These are phyloP conservation scores for Podaxis pistillaris DNA, from an alignment of 768 basidiomycete species.

Conservation along the genomic window DNA sequence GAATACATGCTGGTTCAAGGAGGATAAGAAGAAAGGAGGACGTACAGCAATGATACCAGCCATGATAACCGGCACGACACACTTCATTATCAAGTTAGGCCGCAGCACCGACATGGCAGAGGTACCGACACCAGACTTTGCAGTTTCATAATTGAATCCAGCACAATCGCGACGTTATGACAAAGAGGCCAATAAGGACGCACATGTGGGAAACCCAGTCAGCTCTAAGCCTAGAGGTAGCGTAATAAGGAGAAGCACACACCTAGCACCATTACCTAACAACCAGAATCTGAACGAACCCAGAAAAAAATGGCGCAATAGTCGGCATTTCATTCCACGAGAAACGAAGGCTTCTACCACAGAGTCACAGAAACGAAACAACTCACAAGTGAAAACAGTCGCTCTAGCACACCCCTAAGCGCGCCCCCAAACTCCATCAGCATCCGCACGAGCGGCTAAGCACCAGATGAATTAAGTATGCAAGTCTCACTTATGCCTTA, in stretches of 20 bases:
- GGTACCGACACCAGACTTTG: conserved; percentile 97
- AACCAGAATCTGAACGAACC: not conserved
- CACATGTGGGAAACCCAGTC: not conserved
- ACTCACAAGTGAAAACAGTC: conserved; percentile 96
- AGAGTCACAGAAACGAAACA: not conserved
- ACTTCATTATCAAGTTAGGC: conserved; percentile 98
- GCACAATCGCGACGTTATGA: conserved; percentile 3
- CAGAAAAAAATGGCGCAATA: not conserved
- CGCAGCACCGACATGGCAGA: conserved; percentile 97
- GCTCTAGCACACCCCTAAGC: conserved; percentile 90
- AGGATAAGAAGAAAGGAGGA: conserved; percentile 20
- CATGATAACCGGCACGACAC: conserved; percentile 97
- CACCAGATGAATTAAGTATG: too few relatives aligned
- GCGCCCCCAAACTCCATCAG: too few relatives aligned
- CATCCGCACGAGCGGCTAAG: too few relatives aligned
- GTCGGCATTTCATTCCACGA: not conserved
- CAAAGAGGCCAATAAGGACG: conserved; percentile 17
- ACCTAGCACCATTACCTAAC: conserved; percentile 86
- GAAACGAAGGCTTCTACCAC: not conserved
- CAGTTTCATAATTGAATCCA: conserved; percentile 84
- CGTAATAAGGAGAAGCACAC: conserved; percentile 14
- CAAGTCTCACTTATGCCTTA: too few relatives aligned
- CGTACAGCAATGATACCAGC: conserved; percentile 99
- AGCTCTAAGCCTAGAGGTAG: not conserved
- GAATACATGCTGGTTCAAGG: not conserved